Conservation (phyloP, 225 moss, liverwort and hornwort genomes). For the Climacium dendroides region DNA sequence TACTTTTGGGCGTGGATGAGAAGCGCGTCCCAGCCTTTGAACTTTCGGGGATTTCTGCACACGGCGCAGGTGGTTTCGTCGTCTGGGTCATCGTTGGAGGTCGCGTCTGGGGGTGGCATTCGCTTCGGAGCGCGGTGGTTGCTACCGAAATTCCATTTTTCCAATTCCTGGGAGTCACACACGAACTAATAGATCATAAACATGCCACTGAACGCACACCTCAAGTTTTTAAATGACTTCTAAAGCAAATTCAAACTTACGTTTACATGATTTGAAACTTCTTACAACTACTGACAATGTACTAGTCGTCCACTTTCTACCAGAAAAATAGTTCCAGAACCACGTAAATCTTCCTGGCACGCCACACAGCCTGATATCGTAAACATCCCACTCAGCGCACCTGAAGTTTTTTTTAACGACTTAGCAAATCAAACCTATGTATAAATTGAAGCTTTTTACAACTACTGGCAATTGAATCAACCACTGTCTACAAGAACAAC, state of each 20-base stretch:
- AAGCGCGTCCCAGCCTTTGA: constrained; percentile 78
- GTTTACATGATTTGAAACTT: neutral
- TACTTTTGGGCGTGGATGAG: constrained; percentile 81
- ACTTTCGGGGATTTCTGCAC: constrained; percentile 16
- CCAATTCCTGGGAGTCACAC: neutral
- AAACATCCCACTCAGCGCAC: neutral
- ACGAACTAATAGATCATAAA: neutral
- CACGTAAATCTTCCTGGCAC: neutral
- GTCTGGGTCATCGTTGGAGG: neutral
- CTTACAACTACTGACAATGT: neutral
- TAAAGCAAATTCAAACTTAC: neutral
- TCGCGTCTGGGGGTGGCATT: neutral
- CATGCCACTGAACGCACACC: neutral
- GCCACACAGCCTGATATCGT: neutral
- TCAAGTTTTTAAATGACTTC: neutral
- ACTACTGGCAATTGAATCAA: neutral
- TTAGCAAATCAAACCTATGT: neutral
- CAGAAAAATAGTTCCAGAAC: neutral
- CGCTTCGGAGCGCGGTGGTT: neutral
- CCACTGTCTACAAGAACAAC: neutral
- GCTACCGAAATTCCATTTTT: constrained; percentile 2
- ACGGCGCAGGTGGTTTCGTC: constrained; percentile 22
- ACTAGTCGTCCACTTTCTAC: neutral
- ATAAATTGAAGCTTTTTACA: neutral
- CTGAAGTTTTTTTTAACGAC: neutral